Conservation (phyloP, 2,329 filamentous ascomycete species). For the Curvularia spicifera region DNA sequence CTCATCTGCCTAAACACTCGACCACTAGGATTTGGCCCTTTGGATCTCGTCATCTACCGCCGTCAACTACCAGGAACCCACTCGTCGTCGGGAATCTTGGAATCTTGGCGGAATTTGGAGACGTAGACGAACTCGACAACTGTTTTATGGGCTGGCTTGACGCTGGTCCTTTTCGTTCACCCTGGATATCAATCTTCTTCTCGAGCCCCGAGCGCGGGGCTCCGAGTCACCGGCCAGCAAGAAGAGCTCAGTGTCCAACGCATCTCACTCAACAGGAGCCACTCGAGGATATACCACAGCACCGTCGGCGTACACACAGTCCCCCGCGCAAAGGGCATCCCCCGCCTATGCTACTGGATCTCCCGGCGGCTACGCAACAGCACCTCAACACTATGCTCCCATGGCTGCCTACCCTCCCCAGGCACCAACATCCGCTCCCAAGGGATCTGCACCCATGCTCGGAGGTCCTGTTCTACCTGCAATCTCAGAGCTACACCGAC, state of each 20-base stretch:
- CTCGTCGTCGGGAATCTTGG: slow-evolving; percentile 9
- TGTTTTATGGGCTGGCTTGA: slow-evolving; percentile 52
- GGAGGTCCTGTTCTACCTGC: slow-evolving; percentile 49
- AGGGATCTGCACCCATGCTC: slow-evolving; percentile 39
- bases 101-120: slow-evolving; percentile 22
- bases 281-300: slow-evolving; percentile 45
- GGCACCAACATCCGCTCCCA: slow-evolving; percentile 35
- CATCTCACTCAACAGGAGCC: slow-evolving; percentile 53
- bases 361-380: slow-evolving; percentile 26
- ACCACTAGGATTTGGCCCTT: neutral
- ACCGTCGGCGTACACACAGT: slow-evolving; percentile 46
- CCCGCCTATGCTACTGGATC: slow-evolving; percentile 41
- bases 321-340: slow-evolving; percentile 42
- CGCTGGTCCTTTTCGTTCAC: slow-evolving; percentile 64
- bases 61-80: slow-evolving; percentile 12
- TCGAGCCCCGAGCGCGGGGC: slow-evolving; percentile 75
- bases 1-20: neutral
- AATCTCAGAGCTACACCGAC: slow-evolving; percentile 47
- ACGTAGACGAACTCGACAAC: slow-evolving; percentile 20
- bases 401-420: slow-evolving; percentile 35
- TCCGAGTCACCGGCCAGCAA: slow-evolving; percentile 68
- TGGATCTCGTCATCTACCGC: slow-evolving; percentile 10
- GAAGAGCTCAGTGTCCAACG: slow-evolving; percentile 51
- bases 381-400: slow-evolving; percentile 40
- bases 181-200: slow-evolving; percentile 93